Percentiles rank a stretch among this genome's conserved stretches.
Evolutionary conservation across 345 rosid genomes (phyloP).

Genomic region (Corchorus capsularis): DNA sequence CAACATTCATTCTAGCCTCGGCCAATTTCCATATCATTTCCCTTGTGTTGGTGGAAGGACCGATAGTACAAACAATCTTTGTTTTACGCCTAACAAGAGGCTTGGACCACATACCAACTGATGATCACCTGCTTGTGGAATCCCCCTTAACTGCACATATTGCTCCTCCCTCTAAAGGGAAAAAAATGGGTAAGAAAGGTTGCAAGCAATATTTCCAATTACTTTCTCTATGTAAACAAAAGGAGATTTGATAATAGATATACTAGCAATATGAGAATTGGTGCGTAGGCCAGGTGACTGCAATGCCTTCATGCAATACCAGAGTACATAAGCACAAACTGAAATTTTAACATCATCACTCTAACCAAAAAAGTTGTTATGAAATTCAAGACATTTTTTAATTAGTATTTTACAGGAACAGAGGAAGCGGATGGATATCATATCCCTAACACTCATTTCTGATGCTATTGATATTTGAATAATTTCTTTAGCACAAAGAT

Average conservation of each 20-base stretch:
- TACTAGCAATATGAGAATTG: neutral
- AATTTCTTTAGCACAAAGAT: neutral
- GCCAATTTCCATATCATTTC: constrained; percentile 99
- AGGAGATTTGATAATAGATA: neutral
- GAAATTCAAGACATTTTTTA: neutral
- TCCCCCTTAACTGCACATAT: constrained; percentile 45
- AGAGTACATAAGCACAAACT: neutral
- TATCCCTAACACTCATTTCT: neutral
- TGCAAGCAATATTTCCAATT: neutral
- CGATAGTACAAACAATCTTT: constrained; percentile 96
- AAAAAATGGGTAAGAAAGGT: neutral
- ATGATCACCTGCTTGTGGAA: constrained; percentile 62
- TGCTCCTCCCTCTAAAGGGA: constrained; percentile 50
- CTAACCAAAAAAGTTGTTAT: neutral
- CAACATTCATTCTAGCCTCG: constrained; percentile 98
- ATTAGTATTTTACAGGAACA: neutral
- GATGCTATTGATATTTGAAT: neutral
- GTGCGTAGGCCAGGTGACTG: neutral
- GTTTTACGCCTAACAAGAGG: constrained; percentile 88
- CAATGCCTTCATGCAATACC: neutral
- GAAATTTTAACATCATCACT: neutral
- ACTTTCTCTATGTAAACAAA: neutral
- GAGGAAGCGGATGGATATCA: neutral
- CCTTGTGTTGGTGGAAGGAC: constrained; percentile 86
- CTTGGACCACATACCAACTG: constrained; percentile 81